Evolutionary conservation across 1,284 basidiomycete genomes (phyloP).

Genomic region (Vanrija pseudolonga): DNA sequence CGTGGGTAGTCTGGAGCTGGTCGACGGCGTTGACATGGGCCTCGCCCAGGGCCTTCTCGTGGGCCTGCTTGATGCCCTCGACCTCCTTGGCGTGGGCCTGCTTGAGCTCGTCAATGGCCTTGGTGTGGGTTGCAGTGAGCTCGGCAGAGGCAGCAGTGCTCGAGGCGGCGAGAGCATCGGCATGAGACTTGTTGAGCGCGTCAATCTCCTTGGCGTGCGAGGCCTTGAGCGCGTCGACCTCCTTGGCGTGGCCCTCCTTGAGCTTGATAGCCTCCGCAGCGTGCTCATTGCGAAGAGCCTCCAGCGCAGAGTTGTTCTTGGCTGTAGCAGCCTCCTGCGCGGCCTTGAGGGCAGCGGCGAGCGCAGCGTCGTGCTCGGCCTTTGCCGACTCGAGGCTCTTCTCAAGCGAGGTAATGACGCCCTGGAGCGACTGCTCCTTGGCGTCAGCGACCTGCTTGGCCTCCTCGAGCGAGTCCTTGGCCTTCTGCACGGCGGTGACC

Average conservation of each 20-base stretch:
- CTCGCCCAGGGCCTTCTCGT: slow-evolving; percentile 2
- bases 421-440: slow-evolving; percentile 6
- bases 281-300: slow-evolving; percentile 1
- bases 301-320: slow-evolving; percentile 1
- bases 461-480: background rate
- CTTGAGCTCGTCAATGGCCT: slow-evolving; percentile 19
- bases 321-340: background rate
- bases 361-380: background rate
- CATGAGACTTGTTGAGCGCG: slow-evolving; percentile 7
- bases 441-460: background rate
- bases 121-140: slow-evolving; percentile 14
- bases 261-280: background rate
- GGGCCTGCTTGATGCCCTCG: slow-evolving; percentile 8
- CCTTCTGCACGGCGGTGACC: slow-evolving; percentile 11
- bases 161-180: background rate
- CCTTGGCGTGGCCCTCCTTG: background rate
- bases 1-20: slow-evolving; percentile 15
- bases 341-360: background rate
- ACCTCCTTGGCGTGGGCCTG: slow-evolving; percentile 7
- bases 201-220: slow-evolving; percentile 12
- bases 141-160: background rate
- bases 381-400: background rate
- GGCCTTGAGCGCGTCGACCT: background rate
- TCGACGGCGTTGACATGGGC: slow-evolving; percentile 23
- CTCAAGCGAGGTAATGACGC: slow-evolving; percentile 5